A percentile compares a stretch with the other conserved stretches of the same genome.
Evolutionary conservation across 805 yeast species (phyloP).

Genomic region (Candida maesae): DNA sequence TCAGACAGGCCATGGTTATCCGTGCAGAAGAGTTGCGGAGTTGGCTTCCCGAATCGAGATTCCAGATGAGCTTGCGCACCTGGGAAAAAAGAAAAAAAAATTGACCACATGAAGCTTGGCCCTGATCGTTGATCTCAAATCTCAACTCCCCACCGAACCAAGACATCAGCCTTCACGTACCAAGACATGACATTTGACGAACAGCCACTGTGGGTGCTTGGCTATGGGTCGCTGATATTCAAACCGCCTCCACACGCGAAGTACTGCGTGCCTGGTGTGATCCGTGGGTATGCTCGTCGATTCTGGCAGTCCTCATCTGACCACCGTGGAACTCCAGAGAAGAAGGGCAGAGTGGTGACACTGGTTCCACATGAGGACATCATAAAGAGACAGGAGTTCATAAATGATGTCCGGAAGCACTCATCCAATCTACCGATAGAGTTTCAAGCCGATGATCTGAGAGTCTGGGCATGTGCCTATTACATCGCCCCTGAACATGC

Average conservation of each 20-base stretch:
- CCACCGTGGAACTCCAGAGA: constrained; percentile 82
- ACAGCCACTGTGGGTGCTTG: constrained; percentile 71
- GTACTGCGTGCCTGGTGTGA: constrained; percentile 63
- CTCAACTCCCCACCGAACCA: too few relatives aligned
- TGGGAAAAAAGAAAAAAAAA: too few relatives aligned
- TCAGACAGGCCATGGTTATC: too few relatives aligned
- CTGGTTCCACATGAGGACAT: constrained; percentile 59
- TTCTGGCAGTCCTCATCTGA: constrained; percentile 93
- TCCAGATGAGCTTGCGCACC: too few relatives aligned
- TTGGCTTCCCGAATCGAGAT: neutral
- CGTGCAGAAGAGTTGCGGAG: too few relatives aligned
- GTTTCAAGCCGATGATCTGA: constrained; percentile 40
- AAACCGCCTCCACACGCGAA: constrained; percentile 81
- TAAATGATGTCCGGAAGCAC: constrained; percentile 36
- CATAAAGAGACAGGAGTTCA: constrained; percentile 36
- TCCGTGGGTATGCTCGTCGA: constrained; percentile 72
- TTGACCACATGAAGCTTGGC: too few relatives aligned
- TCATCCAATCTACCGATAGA: constrained; percentile 22
- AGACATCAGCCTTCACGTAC: too few relatives aligned
- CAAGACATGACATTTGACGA: constrained; percentile 13
- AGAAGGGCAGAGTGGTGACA: constrained; percentile 90
- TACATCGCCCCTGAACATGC: constrained; percentile 67
- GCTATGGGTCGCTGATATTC: constrained; percentile 86
- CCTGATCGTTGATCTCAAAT: too few relatives aligned
- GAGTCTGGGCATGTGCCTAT: constrained; percentile 81